Conservation (phyloP, 2,329 filamentous ascomycete species). For the Chaetomiaceae sp. region DNA sequence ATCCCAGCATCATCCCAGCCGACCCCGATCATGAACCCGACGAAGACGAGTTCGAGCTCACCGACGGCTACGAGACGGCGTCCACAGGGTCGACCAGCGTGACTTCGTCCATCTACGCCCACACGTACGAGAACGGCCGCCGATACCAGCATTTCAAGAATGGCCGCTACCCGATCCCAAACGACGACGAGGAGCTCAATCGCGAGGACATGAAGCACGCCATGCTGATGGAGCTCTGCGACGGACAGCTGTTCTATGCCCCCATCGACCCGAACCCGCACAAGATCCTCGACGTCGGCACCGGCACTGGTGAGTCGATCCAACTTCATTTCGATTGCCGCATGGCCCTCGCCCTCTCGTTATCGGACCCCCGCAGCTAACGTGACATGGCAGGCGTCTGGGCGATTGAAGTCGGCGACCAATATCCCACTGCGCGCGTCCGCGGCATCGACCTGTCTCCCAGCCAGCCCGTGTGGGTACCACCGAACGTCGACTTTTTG, state of each 20-base stretch:
- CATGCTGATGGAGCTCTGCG: constrained; percentile 33
- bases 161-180: constrained; percentile 31
- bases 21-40: constrained; percentile 2
- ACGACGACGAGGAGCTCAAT: constrained; percentile 42
- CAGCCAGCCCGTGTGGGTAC: constrained; percentile 37
- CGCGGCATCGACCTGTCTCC: constrained; percentile 38
- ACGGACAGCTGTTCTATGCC: constrained; percentile 37
- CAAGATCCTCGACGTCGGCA: constrained; percentile 36
- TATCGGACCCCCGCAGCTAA: no score
- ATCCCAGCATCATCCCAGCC: constrained; percentile 1
- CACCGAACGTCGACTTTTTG: constrained; percentile 37
- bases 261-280: constrained; percentile 37
- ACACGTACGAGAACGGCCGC: constrained; percentile 27
- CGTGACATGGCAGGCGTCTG: background rate
- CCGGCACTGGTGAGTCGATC: constrained; percentile 32
- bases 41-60: constrained; percentile 10
- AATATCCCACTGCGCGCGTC: constrained; percentile 36
- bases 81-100: constrained; percentile 24
- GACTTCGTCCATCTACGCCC: constrained; percentile 26
- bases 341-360: background rate
- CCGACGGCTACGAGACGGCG: constrained; percentile 18
- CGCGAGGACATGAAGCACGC: constrained; percentile 41
- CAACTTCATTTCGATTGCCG: background rate
- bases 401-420: constrained; percentile 32
- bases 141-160: constrained; percentile 30